Evolutionary conservation across 2,329 filamentous ascomycete species (phyloP), one percentile per base, ranked within the genome.

Genomic region (Penicillium sp.): DNA sequence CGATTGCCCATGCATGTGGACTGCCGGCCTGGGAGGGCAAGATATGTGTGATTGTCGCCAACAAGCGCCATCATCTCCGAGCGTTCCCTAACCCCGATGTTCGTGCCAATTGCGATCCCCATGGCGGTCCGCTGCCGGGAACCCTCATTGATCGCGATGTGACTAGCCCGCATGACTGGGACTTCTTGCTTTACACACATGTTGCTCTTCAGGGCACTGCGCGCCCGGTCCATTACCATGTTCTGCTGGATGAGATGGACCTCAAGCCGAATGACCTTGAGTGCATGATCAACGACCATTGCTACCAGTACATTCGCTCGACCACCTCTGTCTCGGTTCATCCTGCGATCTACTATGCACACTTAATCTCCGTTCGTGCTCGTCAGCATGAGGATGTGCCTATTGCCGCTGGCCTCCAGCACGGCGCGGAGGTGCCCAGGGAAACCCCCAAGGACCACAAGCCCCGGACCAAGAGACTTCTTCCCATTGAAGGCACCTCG

Each of bases 321-420:
- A 97, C 91, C 0, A 97, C 92, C 0, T 89, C 93, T 0, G 91
- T 99, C 0, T 96, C 91, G 0, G 53, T 57, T 67, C 72, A 80
- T 57, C 93, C 93, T 0, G 90, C 93, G 0, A 86, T 97, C 0
- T 99, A 99, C 77, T 99, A 99, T 60, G 90, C 95, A 0, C 93
- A 99, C 70, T 72, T 99, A 55, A 90, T 91, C 29, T 86, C 89
- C 8, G 82, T 83, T 50, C 88, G 93, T 41, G 89, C 88, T 16
- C 83, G 84, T 46, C 77, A 83, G 3, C 93, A 99, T 57, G 84
- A 92, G 62, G 75, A 79, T 54, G 64, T 73, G 9, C 59, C 68
- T 13, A 63, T 68, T 10, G 65, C 64, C 35, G 63, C 61, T n/a
- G 71, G 72, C 14, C 71, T 70, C 29, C 70, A 70, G 51, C 69